These are phyloP conservation scores for Boletus rubroflammeus DNA, from an alignment of 768 basidiomycete genomes.

Conservation along the genomic window DNA sequence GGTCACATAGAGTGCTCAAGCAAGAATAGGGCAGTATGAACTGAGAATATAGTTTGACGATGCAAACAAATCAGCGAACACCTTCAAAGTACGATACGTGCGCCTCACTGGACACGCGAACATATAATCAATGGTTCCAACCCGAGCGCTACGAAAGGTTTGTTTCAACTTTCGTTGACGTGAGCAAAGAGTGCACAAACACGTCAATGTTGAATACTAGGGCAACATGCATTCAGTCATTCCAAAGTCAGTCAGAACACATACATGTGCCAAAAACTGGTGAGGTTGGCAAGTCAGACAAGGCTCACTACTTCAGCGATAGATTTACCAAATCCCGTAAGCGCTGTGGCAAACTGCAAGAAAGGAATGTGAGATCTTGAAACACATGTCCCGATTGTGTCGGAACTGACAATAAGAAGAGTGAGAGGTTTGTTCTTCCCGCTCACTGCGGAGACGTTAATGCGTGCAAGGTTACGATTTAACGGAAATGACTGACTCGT, in stretches of 20 bases:
- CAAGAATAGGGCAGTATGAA: background rate
- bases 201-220: background rate
- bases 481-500: constrained; percentile 2
- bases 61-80: background rate
- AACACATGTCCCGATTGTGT: background rate
- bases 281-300: background rate
- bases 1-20: background rate
- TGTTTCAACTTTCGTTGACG: background rate
- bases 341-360: background rate
- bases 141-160: background rate
- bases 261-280: constrained; percentile 10
- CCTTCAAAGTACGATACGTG: background rate
- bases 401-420: constrained; percentile 5
- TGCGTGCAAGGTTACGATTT: background rate
- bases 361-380: background rate
- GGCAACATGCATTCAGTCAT: background rate
- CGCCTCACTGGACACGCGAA: constrained; percentile 1
- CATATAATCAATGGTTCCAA: background rate
- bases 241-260: background rate
- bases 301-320: background rate
- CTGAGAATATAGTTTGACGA: background rate
- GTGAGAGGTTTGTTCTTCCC: constrained; percentile 14
- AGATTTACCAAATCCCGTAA: constrained; percentile 1
- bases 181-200: background rate
- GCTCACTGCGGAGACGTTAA: constrained; percentile 6